Conservation (phyloP, 805 yeast genomes). For the Jamesozyma hellenica region DNA sequence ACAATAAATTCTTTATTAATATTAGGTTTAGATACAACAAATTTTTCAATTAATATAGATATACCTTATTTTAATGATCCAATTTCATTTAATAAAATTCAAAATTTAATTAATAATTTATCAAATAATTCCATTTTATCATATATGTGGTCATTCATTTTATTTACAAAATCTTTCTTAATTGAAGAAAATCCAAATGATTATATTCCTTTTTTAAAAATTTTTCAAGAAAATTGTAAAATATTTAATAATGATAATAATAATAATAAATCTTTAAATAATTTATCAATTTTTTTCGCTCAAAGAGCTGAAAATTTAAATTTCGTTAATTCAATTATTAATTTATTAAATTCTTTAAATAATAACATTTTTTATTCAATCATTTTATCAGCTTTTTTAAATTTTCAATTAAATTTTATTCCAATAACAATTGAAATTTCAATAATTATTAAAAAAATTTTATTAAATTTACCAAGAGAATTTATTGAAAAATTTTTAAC, state of each 20-base stretch:
- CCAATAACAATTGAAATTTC: constrained; percentile 35
- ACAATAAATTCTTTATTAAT: constrained; percentile 37
- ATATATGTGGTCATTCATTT: constrained; percentile 58
- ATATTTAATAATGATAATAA: background rate
- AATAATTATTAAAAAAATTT: constrained; percentile 22
- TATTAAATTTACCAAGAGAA: constrained; percentile 27
- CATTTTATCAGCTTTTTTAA: constrained; percentile 30
- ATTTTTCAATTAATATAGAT: constrained; percentile 31
- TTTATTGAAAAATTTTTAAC: constrained; percentile 33
- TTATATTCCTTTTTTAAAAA: constrained; percentile 3
- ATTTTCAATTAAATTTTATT: constrained; percentile 34
- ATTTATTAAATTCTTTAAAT: constrained; percentile 34
- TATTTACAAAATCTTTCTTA: constrained; percentile 41
- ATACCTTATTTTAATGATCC: constrained; percentile 35
- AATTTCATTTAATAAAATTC: constrained; percentile 31
- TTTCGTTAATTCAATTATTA: constrained; percentile 38
- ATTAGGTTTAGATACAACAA: constrained; percentile 46
- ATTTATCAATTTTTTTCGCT: constrained; percentile 27
- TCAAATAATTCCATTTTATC: constrained; percentile 39
- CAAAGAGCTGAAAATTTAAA: constrained; percentile 31
- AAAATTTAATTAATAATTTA: constrained; percentile 20
- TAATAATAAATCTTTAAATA: background rate
- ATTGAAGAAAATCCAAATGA: constrained; percentile 32
- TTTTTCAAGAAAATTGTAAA: constrained; percentile 4
- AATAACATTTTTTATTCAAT: constrained; percentile 39